phyloP scores from a whole-genome alignment of 2,329 filamentous ascomycete genomes.

The Scortechinia acanthostroma region DNA sequence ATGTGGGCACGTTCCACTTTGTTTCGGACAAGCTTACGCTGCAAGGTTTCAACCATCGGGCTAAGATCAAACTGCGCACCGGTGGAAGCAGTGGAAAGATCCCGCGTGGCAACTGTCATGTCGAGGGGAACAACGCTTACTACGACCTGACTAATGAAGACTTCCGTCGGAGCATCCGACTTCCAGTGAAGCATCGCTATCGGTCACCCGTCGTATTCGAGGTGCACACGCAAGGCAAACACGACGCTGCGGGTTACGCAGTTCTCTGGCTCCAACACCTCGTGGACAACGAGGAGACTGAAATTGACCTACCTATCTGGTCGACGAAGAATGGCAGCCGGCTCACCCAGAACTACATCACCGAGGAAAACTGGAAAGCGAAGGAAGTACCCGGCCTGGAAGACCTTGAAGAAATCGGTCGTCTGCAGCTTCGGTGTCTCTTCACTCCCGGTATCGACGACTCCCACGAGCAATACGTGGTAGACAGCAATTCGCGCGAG shows the following conservation, averaged over 20 bases:
- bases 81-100: slow-evolving; percentile 59
- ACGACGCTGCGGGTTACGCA: slow-evolving; percentile 53
- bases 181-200: slow-evolving; percentile 66
- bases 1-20: slow-evolving; percentile 64
- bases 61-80: slow-evolving; percentile 60
- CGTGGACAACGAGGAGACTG: slow-evolving; percentile 56
- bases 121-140: slow-evolving; percentile 31
- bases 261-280: slow-evolving; percentile 65
- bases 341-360: slow-evolving; percentile 65
- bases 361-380: slow-evolving; percentile 48
- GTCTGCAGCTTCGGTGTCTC: slow-evolving; percentile 52
- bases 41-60: slow-evolving; percentile 39
- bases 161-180: slow-evolving; percentile 28
- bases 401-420: slow-evolving; percentile 50
- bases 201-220: slow-evolving; percentile 65
- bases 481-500: slow-evolving; percentile 62
- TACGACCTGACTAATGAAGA: slow-evolving; percentile 7
- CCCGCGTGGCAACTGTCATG: slow-evolving; percentile 39
- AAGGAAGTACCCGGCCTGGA: slow-evolving; percentile 47
- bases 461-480: slow-evolving; percentile 53
- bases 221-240: slow-evolving; percentile 51
- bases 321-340: slow-evolving; percentile 50
- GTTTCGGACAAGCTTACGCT: slow-evolving; percentile 49
- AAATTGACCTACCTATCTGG: slow-evolving; percentile 67
- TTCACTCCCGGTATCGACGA: slow-evolving; percentile 68